These are phyloP conservation scores for Leccinum fibrillosum DNA, from an alignment of 768 basidiomycete genomes.

Conservation along the genomic window DNA sequence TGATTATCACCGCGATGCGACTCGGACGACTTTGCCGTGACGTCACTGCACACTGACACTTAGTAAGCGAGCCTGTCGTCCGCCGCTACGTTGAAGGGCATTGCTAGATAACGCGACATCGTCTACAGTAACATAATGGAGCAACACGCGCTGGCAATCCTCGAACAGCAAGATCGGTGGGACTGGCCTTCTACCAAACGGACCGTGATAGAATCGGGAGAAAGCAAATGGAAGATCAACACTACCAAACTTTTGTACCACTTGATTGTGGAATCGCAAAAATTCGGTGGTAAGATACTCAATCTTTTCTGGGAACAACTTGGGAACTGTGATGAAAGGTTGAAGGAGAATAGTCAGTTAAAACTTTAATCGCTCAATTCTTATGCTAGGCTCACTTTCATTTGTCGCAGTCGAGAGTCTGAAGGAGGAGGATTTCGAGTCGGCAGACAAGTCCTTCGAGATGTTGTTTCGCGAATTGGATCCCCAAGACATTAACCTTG, in stretches of 20 bases:
- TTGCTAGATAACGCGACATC: background rate
- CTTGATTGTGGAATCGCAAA: slow-evolving; percentile 2
- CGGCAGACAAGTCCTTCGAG: background rate
- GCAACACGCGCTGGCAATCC: slow-evolving; percentile 1
- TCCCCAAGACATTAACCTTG: background rate
- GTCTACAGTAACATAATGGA: background rate
- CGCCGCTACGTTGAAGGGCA: no score
- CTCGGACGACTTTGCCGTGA: no score
- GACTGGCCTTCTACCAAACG: background rate
- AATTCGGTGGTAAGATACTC: background rate
- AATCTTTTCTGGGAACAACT: slow-evolving; percentile 3
- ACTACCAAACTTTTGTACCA: background rate
- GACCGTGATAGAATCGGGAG: background rate
- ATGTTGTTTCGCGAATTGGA: background rate
- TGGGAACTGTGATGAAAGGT: background rate
- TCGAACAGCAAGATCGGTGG: background rate
- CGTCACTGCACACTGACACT: no score
- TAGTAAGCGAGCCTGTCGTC: no score
- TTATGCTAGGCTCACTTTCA: background rate
- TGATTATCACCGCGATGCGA: no score
- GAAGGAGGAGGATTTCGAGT: background rate
- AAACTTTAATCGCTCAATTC: background rate
- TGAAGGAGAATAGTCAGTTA: slow-evolving; percentile 1
- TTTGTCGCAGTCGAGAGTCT: slow-evolving; percentile 1
- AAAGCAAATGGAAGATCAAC: background rate